phyloP scores from a whole-genome alignment of 441 rosid species.

The Euphorbia neoarborescens region DNA sequence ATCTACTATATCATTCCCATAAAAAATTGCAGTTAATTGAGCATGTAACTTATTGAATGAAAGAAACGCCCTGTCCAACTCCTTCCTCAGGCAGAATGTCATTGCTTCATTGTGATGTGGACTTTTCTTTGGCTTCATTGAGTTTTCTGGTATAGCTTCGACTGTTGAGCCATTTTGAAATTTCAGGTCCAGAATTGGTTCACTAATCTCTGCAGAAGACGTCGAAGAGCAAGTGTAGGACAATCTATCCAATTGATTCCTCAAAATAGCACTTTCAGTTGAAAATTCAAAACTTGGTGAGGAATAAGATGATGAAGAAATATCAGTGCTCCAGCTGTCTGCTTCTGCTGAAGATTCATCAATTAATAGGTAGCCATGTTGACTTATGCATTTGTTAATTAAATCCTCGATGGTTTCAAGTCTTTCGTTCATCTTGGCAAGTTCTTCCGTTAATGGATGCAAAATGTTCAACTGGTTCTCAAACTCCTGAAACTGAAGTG shows the following conservation, averaged over 20 bases:
- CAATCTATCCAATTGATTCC: conserved; percentile 20
- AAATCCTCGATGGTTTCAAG: conserved; percentile 31
- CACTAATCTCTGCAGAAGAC: conserved; percentile 14
- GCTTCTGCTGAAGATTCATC: conserved; percentile 38
- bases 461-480: conserved; percentile 33
- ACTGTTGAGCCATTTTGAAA: conserved; percentile 24
- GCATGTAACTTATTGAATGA: conserved; percentile 36
- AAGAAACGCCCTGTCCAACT: conserved; percentile 36
- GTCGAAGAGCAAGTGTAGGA: conserved; percentile 20
- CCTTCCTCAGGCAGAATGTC: conserved; percentile 34
- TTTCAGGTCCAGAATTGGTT: conserved; percentile 20
- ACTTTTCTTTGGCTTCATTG: conserved; percentile 17
- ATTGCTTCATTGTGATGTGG: conserved; percentile 18
- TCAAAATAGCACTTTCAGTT: conserved; percentile 28
- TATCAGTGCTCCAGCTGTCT: conserved; percentile 44
- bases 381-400: conserved; percentile 27
- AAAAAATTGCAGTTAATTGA: conserved; percentile 26
- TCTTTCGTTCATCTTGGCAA: conserved; percentile 32
- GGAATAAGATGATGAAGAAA: conserved; percentile 48
- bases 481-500: conserved; percentile 17
- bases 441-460: conserved; percentile 37
- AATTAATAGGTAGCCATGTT: conserved; percentile 21
- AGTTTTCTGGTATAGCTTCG: conserved; percentile 21
- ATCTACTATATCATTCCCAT: conserved; percentile 21
- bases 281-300: conserved; percentile 49